Evolutionary conservation across 2,329 filamentous ascomycete genomes (phyloP), one percentile per base, ranked within the genome.

Genomic region (Didymella pinodella): DNA sequence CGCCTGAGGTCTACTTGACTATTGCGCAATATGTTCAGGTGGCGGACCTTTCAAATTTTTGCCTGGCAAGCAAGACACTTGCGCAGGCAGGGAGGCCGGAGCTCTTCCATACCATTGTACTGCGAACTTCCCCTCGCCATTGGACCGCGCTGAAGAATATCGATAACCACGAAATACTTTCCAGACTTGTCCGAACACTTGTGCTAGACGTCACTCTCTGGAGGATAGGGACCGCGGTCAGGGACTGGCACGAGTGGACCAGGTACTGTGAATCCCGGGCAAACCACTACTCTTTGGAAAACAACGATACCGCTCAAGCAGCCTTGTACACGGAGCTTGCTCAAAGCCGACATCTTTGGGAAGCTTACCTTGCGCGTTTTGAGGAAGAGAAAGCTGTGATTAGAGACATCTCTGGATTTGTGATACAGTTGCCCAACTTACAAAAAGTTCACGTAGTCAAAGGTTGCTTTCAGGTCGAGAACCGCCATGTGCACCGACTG

Each of bases 161-260:
- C 22, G 46, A 48, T 43, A 12, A 31, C 4, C 34, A 45, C 43
- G 32, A 54, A 3, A 40, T 59, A 18, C 48, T 66, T 12, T 54
- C 51, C n/a, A 56, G 29, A 26, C 38, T 44, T 26, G 62, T 65
- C 2, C 49, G 53, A 7, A 54, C 57, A n/a, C 20, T 66, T 7
- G 43, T 61, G 16, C 59, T 59, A 57, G 65, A 67, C n/a, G 32
- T 45, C 26, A 65, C 57, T 25, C 5, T 25, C 0, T 66, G 56
- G 59, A 59, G 41, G 7, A 54, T 64, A 45, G 57, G 51, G 0
- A 11, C 34, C 4, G 5, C 20, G 2, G 53, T 65, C 2, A 54
- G 41, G 26, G 52, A 57, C 36, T 47, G 57, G 25, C 32, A 53
- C 16, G 59, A 62, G 31, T 67, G 65, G 65, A 34, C 46, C 16